A percentile compares a stretch with the other conserved stretches of the same genome.
phyloP scores from a whole-genome alignment of 2,329 filamentous ascomycete species.

The Penicillium sp. region DNA sequence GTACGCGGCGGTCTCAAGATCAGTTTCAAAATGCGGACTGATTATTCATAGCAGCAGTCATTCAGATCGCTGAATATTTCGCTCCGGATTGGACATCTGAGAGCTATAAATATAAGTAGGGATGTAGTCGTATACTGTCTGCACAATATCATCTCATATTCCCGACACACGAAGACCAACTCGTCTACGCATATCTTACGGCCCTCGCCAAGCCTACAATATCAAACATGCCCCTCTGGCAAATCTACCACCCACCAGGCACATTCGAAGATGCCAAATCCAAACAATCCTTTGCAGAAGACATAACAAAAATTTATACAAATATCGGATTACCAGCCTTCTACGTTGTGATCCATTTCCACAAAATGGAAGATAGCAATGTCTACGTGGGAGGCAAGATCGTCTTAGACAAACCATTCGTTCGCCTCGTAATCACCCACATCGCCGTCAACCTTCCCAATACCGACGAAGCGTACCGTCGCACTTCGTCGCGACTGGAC shows the following conservation, averaged over 20 bases:
- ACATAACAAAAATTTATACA: slow-evolving; percentile 33
- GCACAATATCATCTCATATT: neutral
- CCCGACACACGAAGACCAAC: neutral
- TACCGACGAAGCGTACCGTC: slow-evolving; percentile 2
- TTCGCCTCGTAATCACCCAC: slow-evolving; percentile 25
- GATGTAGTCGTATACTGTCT: too few species aligned
- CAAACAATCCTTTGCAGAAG: slow-evolving; percentile 24
- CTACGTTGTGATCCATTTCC: slow-evolving; percentile 35
- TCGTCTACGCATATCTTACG: neutral
- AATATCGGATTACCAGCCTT: slow-evolving; percentile 30
- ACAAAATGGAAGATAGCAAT: slow-evolving; percentile 11
- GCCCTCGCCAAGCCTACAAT: neutral
- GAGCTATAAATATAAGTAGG: too few species aligned
- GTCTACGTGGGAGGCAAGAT: slow-evolving; percentile 18
- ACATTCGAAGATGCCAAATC: slow-evolving; percentile 13
- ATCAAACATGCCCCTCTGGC: slow-evolving; percentile 23
- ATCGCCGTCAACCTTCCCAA: slow-evolving; percentile 21
- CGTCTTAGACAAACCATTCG: slow-evolving; percentile 11
- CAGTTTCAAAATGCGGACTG: too few species aligned
- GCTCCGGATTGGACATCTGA: too few species aligned
- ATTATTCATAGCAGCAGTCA: too few species aligned
- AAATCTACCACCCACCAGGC: slow-evolving; percentile 24
- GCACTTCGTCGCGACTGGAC: slow-evolving; percentile 17
- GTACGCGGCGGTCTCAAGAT: too few species aligned
- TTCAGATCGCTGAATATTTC: too few species aligned